These are phyloP conservation scores for Urtica urens DNA, from an alignment of 306 rosid genomes.

Conservation along the genomic window DNA sequence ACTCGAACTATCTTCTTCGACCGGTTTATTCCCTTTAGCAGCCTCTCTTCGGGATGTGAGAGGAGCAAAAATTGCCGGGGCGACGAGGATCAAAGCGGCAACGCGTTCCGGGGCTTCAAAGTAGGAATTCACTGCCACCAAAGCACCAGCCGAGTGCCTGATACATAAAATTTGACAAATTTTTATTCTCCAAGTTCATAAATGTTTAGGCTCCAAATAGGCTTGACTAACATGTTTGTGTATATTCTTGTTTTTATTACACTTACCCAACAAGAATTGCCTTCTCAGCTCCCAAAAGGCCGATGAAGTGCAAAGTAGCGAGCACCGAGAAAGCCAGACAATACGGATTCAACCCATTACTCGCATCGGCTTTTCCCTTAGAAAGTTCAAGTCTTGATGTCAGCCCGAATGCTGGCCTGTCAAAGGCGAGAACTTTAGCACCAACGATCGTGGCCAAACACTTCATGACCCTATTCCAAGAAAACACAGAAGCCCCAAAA, in stretches of 20 bases:
- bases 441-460: conserved; percentile 55
- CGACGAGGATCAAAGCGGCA: conserved; percentile 78
- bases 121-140: conserved; percentile 66
- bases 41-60: conserved; percentile 18
- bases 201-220: neutral
- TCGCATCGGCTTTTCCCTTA: conserved; percentile 23
- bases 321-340: conserved; percentile 80
- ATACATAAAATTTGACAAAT: conserved; percentile 18
- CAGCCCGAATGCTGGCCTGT: conserved; percentile 95
- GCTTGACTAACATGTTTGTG: conserved; percentile 5
- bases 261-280: conserved; percentile 72
- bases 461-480: conserved; percentile 76
- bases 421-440: conserved; percentile 84
- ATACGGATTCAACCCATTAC: conserved; percentile 59
- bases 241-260: neutral
- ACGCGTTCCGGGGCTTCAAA: conserved; percentile 83
- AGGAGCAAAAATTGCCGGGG: conserved; percentile 84
- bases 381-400: conserved; percentile 50
- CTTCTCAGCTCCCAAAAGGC: conserved; percentile 59
- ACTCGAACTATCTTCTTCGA: conserved; percentile 28
- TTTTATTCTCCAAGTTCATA: no score
- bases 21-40: conserved; percentile 28
- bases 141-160: conserved; percentile 96
- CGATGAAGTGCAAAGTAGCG: conserved; percentile 66
- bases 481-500: conserved; percentile 85